Conservation (phyloP, 176 grass and related monocot species). For the Canna indica region DNA sequence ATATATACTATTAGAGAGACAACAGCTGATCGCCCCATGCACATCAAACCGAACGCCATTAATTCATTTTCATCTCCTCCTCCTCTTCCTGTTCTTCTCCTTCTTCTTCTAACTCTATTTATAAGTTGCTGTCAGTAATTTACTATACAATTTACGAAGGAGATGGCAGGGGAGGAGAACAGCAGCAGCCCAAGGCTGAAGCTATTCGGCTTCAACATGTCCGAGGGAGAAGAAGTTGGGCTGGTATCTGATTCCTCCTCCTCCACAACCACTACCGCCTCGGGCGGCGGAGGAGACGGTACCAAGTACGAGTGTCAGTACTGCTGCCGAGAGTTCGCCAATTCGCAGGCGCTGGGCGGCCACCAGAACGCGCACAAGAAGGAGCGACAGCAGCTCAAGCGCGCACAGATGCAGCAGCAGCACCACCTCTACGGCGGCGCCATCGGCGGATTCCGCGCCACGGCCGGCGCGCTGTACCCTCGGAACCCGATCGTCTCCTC, state of each 20-base stretch:
- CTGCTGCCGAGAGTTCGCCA: conserved; percentile 58
- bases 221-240: neutral
- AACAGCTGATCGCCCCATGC: too few relatives aligned
- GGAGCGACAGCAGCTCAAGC: conserved; percentile 52
- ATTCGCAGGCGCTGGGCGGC: conserved; percentile 50
- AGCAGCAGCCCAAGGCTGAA: conserved; percentile 1
- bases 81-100: too few relatives aligned
- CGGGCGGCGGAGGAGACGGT: conserved; percentile 1
- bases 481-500: conserved; percentile 13
- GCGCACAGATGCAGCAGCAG: conserved; percentile 25
- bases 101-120: too few relatives aligned
- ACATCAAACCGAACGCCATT: too few relatives aligned
- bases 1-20: too few relatives aligned
- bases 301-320: conserved; percentile 54
- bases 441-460: neutral
- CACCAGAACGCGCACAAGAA: conserved; percentile 70
- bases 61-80: too few relatives aligned
- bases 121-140: too few relatives aligned
- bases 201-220: conserved; percentile 35
- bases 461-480: conserved; percentile 1
- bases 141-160: too few relatives aligned
- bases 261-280: neutral
- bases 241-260: conserved; percentile 10
- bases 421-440: neutral
- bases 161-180: neutral